A percentile compares a stretch with the other conserved stretches of the same genome.
Evolutionary conservation across 2,329 filamentous ascomycete species (phyloP).

Genomic region (Arachnomyces sp.): DNA sequence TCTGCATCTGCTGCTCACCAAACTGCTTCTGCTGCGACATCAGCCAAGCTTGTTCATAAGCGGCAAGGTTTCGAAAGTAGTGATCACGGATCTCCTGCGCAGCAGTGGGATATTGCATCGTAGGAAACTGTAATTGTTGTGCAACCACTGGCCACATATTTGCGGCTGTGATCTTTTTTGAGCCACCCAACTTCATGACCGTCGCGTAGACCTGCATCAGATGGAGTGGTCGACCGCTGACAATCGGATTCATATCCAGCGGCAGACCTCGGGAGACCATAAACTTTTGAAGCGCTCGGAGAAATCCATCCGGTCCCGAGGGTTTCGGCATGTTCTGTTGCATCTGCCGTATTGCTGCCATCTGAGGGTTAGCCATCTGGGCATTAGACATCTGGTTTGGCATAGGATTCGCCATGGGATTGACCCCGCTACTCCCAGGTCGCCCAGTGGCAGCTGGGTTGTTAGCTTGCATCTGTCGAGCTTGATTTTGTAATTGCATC

Average conservation of each 20-base stretch:
- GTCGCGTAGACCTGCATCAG: conserved; percentile 70
- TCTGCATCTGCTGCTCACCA: conserved; percentile 36
- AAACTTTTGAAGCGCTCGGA: conserved; percentile 69
- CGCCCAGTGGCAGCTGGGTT: conserved; percentile 30
- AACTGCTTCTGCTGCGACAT: conserved; percentile 38
- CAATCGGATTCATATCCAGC: conserved; percentile 65
- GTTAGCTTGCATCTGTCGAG: conserved; percentile 51
- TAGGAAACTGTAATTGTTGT: conserved; percentile 52
- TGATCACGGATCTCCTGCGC: conserved; percentile 61
- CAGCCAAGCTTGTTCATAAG: conserved; percentile 59
- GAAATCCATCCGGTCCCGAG: conserved; percentile 56
- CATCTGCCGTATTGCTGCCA: conserved; percentile 44
- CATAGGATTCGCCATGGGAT: conserved; percentile 23
- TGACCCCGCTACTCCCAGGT: conserved; percentile 26
- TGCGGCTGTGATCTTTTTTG: conserved; percentile 60
- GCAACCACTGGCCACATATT: conserved; percentile 71
- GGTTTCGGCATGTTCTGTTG: conserved; percentile 37
- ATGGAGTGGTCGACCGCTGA: conserved; percentile 67
- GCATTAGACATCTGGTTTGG: conserved; percentile 10
- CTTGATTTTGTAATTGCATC: conserved; percentile 72
- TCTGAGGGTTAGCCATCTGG: conserved; percentile 28
- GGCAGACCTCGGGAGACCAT: conserved; percentile 67
- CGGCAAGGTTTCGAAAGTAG: conserved; percentile 67
- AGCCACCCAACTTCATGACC: conserved; percentile 71
- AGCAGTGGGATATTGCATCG: conserved; percentile 58